These are phyloP conservation scores for Aspergillus quadrilineatus DNA, from an alignment of 2,329 filamentous ascomycete genomes.

Conservation along the genomic window DNA sequence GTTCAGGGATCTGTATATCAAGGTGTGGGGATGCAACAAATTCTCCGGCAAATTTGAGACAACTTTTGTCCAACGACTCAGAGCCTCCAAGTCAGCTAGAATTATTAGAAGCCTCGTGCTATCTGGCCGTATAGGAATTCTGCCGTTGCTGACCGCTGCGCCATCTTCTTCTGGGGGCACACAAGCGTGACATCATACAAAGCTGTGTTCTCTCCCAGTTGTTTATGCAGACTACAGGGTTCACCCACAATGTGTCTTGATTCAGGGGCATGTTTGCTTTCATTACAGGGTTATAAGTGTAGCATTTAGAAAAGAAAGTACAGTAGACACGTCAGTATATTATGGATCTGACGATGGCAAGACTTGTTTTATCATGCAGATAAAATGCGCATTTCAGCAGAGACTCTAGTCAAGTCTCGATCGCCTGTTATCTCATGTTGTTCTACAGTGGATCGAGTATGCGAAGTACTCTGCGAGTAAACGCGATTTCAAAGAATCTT, in stretches of 20 bases:
- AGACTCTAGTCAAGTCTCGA: too few species aligned
- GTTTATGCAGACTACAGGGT: too few species aligned
- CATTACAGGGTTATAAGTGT: too few species aligned
- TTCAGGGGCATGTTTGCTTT: too few species aligned
- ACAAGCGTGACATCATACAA: too few species aligned
- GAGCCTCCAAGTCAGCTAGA: not conserved
- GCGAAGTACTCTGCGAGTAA: not conserved
- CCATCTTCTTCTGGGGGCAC: not conserved
- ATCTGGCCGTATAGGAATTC: not conserved
- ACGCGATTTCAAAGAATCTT: not conserved
- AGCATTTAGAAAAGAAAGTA: too few species aligned
- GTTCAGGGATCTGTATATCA: not conserved
- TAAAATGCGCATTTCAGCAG: too few species aligned
- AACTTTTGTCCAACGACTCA: not conserved
- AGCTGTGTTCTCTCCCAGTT: too few species aligned
- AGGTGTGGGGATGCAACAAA: not conserved
- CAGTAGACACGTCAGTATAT: too few species aligned
- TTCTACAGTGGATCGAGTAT: not conserved
- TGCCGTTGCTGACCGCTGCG: slow-evolving; percentile 2
- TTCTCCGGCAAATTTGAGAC: not conserved
- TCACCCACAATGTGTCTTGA: too few species aligned
- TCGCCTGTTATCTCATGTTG: not conserved
- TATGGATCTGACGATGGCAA: too few species aligned
- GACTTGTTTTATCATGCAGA: too few species aligned
- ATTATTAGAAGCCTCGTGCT: not conserved